phyloP scores from a whole-genome alignment of 495 filamentous ascomycete genomes.

The Xeromyces bisporus region DNA sequence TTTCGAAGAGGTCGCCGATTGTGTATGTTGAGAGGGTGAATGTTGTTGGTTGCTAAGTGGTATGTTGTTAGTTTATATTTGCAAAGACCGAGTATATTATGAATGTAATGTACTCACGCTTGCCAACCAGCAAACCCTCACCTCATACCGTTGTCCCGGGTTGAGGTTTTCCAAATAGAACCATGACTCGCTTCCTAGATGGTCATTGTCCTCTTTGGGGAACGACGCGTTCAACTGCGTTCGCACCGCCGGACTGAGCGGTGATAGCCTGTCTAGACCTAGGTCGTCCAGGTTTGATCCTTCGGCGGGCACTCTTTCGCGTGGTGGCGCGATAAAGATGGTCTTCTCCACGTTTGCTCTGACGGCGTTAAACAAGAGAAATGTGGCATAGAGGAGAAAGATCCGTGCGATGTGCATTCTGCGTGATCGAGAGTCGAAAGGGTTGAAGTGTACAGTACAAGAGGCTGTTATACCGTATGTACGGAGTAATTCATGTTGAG shows the following conservation, averaged over 20 bases:
- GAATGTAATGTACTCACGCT: conserved; percentile 42
- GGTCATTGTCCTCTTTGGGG: conserved; percentile 32
- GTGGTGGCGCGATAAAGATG: conserved; percentile 62
- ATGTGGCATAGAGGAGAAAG: conserved; percentile 10
- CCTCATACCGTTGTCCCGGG: conserved; percentile 68
- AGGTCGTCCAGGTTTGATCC: conserved; percentile 47
- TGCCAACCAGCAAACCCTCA: conserved; percentile 86
- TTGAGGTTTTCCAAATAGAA: conserved; percentile 61
- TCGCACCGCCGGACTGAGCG: conserved; percentile 35
- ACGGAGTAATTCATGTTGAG: no score
- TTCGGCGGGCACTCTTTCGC: conserved; percentile 32
- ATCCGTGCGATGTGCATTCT: conserved; percentile 1
- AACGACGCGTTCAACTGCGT: conserved; percentile 49
- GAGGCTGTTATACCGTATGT: no score
- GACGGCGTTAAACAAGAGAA: conserved; percentile 15
- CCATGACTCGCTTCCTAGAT: conserved; percentile 58
- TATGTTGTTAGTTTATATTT: conserved; percentile 1
- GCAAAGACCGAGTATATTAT: background rate
- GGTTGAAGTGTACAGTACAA: no score
- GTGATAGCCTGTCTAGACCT: conserved; percentile 45
- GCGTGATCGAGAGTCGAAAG: conserved; percentile 4
- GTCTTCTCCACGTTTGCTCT: conserved; percentile 75
- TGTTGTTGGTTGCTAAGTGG: conserved; percentile 73
- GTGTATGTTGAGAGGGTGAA: conserved; percentile 53
- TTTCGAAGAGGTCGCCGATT: conserved; percentile 38